Base-by-base conservation (phyloP, 768 basidiomycete genomes). In the Pulveroboletus sp. region DNA sequence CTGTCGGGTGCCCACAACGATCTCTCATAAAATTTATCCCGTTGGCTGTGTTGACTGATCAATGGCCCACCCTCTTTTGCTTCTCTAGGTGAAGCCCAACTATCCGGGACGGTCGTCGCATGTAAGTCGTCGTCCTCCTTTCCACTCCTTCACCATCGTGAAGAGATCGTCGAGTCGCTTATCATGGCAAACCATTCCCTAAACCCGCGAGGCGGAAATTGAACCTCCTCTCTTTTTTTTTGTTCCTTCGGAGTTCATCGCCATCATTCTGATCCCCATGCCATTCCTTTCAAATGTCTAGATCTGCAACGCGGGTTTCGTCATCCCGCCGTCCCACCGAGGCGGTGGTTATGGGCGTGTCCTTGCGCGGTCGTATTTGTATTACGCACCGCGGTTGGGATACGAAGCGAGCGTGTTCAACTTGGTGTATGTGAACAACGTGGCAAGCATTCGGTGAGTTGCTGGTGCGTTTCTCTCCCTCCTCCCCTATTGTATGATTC, bases 251-350 rank as follows among this genome's bases (percentile, higher is more conserved):
- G 7, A 28, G 39, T 13, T 13, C 30, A 15, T 15, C 39, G 2
- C 10, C 30, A 44, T 45, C 43, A 44, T 45, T 45, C 33, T 35
- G 28, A 37, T 35, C 8, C 33, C 5, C 8, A 17, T 3, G 1
- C 17, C 15, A 7, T 24, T 43, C 40, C 39, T 39, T 31, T 41
- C 21, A 43, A 30, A 32, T 44, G 18, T 43, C 35, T 32, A 90
- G 85, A 87, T 88, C 53, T 92, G 90, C 70, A 96, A 95, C 59
- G 92, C 80, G 5, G 93, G 93, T 3, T 96, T 96, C 69, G 73
- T 95, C 32, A 83, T 93, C 7, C 80, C 85, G 18, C 74, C 78
- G 6, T 59, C 60, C 0, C 80, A 83, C 30, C 77, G 90, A 24
- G 81, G 81, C 3, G 69, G 73, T 32, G 83, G 86, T 28, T 81